Base-by-base conservation (phyloP, 2,329 filamentous ascomycete species). In the Stemphylium beticola region DNA sequence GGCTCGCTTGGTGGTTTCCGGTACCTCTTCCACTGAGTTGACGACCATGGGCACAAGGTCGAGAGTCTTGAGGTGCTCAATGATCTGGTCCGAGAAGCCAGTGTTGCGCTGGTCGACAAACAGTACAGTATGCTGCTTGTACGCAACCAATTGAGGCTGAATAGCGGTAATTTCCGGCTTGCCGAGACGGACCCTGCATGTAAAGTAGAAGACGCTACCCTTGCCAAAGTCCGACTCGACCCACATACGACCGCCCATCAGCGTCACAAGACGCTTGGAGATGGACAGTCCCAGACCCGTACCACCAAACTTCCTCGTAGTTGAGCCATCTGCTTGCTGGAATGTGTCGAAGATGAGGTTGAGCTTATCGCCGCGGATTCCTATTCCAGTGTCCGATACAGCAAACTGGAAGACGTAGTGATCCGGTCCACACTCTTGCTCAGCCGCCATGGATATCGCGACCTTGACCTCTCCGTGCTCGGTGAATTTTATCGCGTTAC, bases 401-500 rank as follows among this genome's bases (percentile, higher is more conserved):
- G 93, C 88, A 77, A 98, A 98, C 77, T 98, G 92, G 74, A 97
- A 93, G 24, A 92, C 90, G 66, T 96, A 96, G 75, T 97, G 91
- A 65, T 90, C 88, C 10, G 83, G 81, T 11, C 82, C 83, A 67
- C 86, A 89, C 37, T 86, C 82, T 42, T 87, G 84, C 42, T 87
- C 83, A 58, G 85, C 82, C 26, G 90, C 81, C 77, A 87, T 82
- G 68, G 88, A 87, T 66, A 98, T 97, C n/a, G 90, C 92, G 48
- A 98, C 86, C 75, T 93, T 96, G 67, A 99, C 95, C 75, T 96
- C 92, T 58, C 95, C 95, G 68, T 96, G 89, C 76, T 98, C 93
- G 3, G 95, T 98, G 76, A 99, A 99, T 74, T 99, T 99, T 82
- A 99, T 97, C 50, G 95, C 93, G 70, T 99, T 99, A 71, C 95